These are phyloP conservation scores for Cercospora sp. DNA, from an alignment of 2,329 filamentous ascomycete species.

Conservation along the genomic window DNA sequence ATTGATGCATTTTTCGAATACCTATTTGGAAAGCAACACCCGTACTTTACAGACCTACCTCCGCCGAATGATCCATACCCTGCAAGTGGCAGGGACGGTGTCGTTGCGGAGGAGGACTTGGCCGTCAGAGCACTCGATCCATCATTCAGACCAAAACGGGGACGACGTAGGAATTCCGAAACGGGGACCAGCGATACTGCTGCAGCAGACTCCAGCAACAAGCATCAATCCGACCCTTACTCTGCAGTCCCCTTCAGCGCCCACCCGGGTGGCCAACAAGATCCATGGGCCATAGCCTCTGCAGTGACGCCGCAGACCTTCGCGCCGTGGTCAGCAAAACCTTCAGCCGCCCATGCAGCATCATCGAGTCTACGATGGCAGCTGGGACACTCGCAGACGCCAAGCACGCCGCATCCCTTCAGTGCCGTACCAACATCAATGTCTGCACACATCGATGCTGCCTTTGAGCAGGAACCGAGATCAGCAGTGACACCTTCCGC, in stretches of 20 bases:
- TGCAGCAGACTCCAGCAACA: conserved; percentile 18
- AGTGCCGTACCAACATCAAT: conserved; percentile 69
- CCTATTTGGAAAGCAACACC: conserved; percentile 71
- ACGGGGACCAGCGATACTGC: conserved; percentile 32
- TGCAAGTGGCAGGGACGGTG: conserved; percentile 72
- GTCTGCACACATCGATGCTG: conserved; percentile 44
- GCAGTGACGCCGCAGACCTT: conserved; percentile 41
- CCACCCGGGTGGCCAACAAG: conserved; percentile 57
- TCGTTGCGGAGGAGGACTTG: conserved; percentile 83
- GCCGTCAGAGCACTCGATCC: conserved; percentile 81
- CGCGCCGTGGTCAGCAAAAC: conserved; percentile 39
- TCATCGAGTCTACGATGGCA: conserved; percentile 43
- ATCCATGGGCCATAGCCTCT: conserved; percentile 49
- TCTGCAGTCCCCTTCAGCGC: conserved; percentile 52
- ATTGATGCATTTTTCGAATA: conserved; percentile 94
- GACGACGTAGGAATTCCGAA: conserved; percentile 51
- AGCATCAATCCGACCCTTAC: conserved; percentile 20
- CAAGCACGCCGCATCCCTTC: conserved; percentile 65
- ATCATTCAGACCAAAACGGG: conserved; percentile 64
- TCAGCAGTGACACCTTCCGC: conserved; percentile 70
- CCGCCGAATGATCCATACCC: conserved; percentile 62
- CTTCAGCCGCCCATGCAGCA: conserved; percentile 45
- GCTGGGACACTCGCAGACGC: conserved; percentile 29
- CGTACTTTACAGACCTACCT: conserved; percentile 78
- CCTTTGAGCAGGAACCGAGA: conserved; percentile 60